Percentiles rank a stretch among this genome's conserved stretches.
phyloP scores from a whole-genome alignment of 352 stramenopile species.

The Pythium sukuiense region DNA sequence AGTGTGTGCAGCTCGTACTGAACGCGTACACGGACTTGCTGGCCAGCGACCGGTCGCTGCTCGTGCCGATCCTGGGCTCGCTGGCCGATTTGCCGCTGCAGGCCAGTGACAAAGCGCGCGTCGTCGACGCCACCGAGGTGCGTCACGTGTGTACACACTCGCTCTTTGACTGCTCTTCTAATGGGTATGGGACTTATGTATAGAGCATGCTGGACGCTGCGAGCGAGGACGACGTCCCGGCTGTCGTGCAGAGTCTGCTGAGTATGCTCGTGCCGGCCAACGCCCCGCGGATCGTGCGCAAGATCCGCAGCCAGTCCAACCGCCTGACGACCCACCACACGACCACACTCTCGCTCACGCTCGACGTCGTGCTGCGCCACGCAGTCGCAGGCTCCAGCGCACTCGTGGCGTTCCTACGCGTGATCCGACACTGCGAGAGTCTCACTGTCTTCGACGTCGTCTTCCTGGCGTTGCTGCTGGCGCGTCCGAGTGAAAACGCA shows the following conservation, averaged over 20 bases:
- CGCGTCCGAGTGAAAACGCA: slow-evolving; percentile 58
- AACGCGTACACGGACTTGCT: slow-evolving; percentile 76
- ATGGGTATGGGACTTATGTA: neutral
- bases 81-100: slow-evolving; percentile 74
- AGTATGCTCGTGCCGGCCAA: slow-evolving; percentile 62
- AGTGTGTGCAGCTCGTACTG: slow-evolving; percentile 77
- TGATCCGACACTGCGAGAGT: slow-evolving; percentile 44
- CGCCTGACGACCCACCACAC: slow-evolving; percentile 40
- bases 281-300: slow-evolving; percentile 43
- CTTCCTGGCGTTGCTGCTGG: slow-evolving; percentile 60
- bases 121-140: slow-evolving; percentile 69
- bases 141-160: neutral
- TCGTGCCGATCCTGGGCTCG: slow-evolving; percentile 79
- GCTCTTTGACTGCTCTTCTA: neutral
- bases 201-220: slow-evolving; percentile 71
- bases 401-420: slow-evolving; percentile 45
- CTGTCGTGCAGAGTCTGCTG: slow-evolving; percentile 75
- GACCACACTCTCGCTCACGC: slow-evolving; percentile 51
- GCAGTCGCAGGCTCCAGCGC: slow-evolving; percentile 51
- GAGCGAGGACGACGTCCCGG: slow-evolving; percentile 75
- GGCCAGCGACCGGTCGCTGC: slow-evolving; percentile 65
- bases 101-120: slow-evolving; percentile 53
- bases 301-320: slow-evolving; percentile 63
- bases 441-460: slow-evolving; percentile 64
- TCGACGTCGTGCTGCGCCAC: slow-evolving; percentile 69